phyloP scores from a whole-genome alignment of 2,329 filamentous ascomycete species.

The Cercospora zeina region DNA sequence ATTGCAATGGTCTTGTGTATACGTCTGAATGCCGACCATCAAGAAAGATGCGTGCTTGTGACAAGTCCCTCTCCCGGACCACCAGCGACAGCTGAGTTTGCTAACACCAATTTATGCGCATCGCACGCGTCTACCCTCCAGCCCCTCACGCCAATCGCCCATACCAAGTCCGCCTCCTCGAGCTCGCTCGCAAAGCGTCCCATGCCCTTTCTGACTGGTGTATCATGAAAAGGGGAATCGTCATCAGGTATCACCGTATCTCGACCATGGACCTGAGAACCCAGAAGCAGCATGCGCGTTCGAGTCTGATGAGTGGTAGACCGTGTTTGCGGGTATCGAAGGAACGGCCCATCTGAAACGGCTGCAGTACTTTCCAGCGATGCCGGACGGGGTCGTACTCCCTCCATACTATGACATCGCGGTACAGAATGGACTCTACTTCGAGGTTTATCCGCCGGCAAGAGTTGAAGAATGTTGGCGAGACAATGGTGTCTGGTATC shows the following conservation, averaged over 20 bases:
- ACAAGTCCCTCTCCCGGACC: too few relatives aligned
- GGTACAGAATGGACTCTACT: constrained; percentile 3
- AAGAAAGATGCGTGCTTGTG: too few relatives aligned
- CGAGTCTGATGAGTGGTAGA: background rate
- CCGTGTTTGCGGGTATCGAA: background rate
- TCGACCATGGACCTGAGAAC: background rate
- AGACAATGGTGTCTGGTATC: background rate
- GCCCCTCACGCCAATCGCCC: background rate
- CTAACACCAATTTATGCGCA: too few relatives aligned
- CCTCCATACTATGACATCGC: constrained; percentile 8
- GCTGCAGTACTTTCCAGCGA: background rate
- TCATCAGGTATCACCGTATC: too few relatives aligned
- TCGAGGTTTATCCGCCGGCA: constrained; percentile 8
- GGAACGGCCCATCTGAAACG: background rate
- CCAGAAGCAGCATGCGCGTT: too few relatives aligned
- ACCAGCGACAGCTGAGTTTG: too few relatives aligned
- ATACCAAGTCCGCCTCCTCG: background rate
- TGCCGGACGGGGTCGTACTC: background rate
- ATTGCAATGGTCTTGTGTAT: too few relatives aligned
- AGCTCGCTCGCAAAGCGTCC: background rate
- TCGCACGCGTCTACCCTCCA: too few relatives aligned
- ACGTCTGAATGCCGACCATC: too few relatives aligned
- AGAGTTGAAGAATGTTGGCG: background rate
- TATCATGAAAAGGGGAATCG: too few relatives aligned
- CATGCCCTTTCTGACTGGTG: background rate